Evolutionary conservation across 2,329 filamentous ascomycete genomes (phyloP).

Genomic region (Aspergillus sp.): DNA sequence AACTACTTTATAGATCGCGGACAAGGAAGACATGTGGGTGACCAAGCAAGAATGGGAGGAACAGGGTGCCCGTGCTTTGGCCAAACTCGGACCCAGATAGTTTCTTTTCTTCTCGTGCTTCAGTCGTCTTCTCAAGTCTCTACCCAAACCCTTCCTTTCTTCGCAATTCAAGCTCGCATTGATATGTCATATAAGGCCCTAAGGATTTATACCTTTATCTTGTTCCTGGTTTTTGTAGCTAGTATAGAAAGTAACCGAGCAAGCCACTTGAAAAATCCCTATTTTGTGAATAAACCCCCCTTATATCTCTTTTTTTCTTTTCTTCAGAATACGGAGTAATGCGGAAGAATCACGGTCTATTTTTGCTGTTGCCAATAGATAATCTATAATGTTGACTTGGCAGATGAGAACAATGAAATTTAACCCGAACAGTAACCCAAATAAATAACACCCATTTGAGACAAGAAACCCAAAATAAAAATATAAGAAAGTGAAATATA

Average conservation of each 20-base stretch:
- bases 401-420: too few species aligned
- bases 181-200: background rate
- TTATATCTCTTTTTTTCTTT: too few species aligned
- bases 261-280: too few species aligned
- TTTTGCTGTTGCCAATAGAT: too few species aligned
- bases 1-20: slow-evolving; percentile 64
- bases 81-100: slow-evolving; percentile 89
- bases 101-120: slow-evolving; percentile 11
- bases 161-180: background rate
- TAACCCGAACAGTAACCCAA: too few species aligned
- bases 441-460: too few species aligned
- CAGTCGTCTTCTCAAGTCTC: too few species aligned
- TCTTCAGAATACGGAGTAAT: too few species aligned
- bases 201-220: background rate
- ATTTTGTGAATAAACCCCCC: slow-evolving; percentile 6
- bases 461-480: background rate
- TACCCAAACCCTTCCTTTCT: too few species aligned
- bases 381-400: too few species aligned
- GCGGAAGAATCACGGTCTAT: too few species aligned
- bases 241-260: slow-evolving; percentile 6
- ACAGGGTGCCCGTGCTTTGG: slow-evolving; percentile 75
- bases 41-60: slow-evolving; percentile 96
- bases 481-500: slow-evolving; percentile 7
- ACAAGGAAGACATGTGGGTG: slow-evolving; percentile 99
- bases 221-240: background rate